Evolutionary conservation across 306 rosid genomes (phyloP).

Genomic region (Alnus glutinosa): DNA sequence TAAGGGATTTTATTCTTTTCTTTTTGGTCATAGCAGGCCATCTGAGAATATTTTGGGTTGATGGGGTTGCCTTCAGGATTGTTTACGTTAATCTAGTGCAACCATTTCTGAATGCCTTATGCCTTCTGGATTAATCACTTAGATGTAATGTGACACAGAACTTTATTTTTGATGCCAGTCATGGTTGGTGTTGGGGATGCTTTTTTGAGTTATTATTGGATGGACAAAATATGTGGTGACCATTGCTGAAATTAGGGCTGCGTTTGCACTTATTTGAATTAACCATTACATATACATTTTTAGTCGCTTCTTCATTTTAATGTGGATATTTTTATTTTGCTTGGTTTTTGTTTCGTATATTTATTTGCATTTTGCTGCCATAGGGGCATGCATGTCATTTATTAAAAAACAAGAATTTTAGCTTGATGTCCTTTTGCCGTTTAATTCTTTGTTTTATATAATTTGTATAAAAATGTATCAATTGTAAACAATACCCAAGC

Average conservation of each 20-base stretch:
- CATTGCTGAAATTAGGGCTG: neutral
- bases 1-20: neutral
- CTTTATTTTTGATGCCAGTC: no score
- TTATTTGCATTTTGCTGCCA: neutral
- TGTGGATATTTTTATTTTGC: neutral
- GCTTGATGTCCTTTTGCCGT: slow-evolving; percentile 18
- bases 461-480: slow-evolving; percentile 18
- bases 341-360: neutral
- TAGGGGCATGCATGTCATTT: neutral
- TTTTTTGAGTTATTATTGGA: neutral
- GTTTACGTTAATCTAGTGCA: no score
- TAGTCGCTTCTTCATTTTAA: neutral
- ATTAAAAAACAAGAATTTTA: neutral
- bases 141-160: no score
- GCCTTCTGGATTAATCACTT: no score
- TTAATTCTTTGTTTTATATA: slow-evolving; percentile 6
- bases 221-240: neutral
- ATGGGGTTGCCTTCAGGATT: neutral
- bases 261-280: neutral
- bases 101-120: no score
- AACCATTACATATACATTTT: neutral
- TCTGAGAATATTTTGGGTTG: neutral
- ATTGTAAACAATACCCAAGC: neutral
- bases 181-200: no score
- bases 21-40: neutral